These are phyloP conservation scores for Fonsecaea multimorphosa DNA, from an alignment of 2,329 filamentous ascomycete species.

Conservation along the genomic window DNA sequence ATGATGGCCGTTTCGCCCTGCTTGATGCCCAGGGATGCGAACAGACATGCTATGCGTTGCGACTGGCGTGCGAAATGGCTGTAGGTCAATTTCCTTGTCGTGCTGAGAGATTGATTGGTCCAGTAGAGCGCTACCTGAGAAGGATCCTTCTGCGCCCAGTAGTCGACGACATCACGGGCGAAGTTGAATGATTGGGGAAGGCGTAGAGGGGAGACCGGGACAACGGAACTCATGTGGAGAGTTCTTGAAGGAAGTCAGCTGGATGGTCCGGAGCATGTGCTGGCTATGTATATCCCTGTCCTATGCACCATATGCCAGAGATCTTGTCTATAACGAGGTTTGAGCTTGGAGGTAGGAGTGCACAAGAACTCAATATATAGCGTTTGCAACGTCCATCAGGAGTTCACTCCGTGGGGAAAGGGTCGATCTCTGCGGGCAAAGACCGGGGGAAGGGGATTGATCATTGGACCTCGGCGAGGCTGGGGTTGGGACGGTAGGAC, in stretches of 20 bases:
- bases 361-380: not conserved
- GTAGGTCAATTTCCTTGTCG: conserved; percentile 44
- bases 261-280: not conserved
- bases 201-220: conserved; percentile 27
- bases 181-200: conserved; percentile 48
- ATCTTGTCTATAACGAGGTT: not conserved
- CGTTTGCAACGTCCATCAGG: not conserved
- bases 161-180: conserved; percentile 49
- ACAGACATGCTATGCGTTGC: conserved; percentile 46
- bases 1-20: conserved; percentile 47
- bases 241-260: not conserved
- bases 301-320: not conserved
- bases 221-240: conserved; percentile 19
- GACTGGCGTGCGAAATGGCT: conserved; percentile 47
- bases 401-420: not conserved
- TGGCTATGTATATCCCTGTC: not conserved
- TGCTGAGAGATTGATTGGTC: conserved; percentile 45
- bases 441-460: not conserved
- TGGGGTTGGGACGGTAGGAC: too few relatives aligned
- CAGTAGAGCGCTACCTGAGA: conserved; percentile 47
- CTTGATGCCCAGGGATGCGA: conserved; percentile 43
- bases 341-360: not conserved
- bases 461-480: not conserved
- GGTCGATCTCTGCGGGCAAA: not conserved
- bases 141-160: conserved; percentile 45